Conservation (phyloP, 371 early-diverging fungal species). For the Funneliformis caledonium region DNA sequence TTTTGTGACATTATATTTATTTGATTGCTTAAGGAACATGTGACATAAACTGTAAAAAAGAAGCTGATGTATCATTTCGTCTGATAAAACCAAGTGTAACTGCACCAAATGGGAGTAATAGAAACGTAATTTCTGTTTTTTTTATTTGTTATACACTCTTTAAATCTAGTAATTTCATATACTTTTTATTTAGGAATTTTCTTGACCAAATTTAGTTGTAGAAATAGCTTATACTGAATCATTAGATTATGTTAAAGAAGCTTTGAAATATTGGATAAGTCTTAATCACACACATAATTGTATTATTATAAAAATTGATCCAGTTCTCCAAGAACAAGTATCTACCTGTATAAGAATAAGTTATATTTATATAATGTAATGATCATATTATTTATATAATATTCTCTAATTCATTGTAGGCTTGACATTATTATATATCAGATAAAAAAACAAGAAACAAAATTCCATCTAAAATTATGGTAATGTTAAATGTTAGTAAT, state of each 20-base stretch:
- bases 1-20: conserved; percentile 16
- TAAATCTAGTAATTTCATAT: conserved; percentile 32
- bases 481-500: conserved; percentile 34
- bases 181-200: not conserved
- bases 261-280: conserved; percentile 26
- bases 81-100: conserved; percentile 20
- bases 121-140: conserved; percentile 33
- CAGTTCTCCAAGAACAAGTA: conserved; percentile 5
- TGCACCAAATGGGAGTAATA: conserved; percentile 24
- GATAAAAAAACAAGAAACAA: not conserved
- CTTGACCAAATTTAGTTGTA: conserved; percentile 24
- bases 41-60: conserved; percentile 19
- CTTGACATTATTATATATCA: conserved; percentile 27
- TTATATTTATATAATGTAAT: conserved; percentile 29
- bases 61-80: conserved; percentile 31
- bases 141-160: conserved; percentile 29
- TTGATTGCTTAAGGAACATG: conserved; percentile 35
- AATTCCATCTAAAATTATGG: conserved; percentile 8
- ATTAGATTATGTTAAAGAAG: conserved; percentile 31
- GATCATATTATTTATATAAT: conserved; percentile 26
- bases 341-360: conserved; percentile 22
- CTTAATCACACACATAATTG: conserved; percentile 15
- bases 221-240: conserved; percentile 31
- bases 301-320: conserved; percentile 36
- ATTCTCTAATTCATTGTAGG: conserved; percentile 29